A percentile compares a stretch with the other conserved stretches of the same genome.
Conservation (phyloP, 2,329 filamentous ascomycete species). For the Trichocomaceae sp. region DNA sequence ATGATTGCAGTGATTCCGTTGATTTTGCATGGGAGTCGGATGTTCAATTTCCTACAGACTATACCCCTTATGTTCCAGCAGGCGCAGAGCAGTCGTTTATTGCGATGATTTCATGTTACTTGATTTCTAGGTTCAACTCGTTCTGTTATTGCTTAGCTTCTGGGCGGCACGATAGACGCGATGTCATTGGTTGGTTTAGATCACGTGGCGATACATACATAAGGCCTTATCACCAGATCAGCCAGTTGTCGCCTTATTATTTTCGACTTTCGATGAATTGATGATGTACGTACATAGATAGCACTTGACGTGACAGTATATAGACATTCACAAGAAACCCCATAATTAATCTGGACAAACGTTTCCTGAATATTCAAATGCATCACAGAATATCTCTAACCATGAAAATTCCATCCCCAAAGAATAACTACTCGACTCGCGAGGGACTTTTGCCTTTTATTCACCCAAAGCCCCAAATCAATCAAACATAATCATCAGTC, state of each 20-base stretch:
- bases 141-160: background rate
- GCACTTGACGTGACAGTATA: too few relatives aligned
- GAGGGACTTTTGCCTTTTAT: background rate
- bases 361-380: background rate
- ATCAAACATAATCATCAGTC: conserved; percentile 12
- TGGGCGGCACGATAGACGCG: too few relatives aligned
- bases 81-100: conserved; percentile 12
- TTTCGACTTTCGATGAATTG: too few relatives aligned
- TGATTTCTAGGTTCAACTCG: background rate
- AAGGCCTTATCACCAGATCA: too few relatives aligned
- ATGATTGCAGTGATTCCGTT: conserved; percentile 32
- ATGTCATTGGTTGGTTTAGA: too few relatives aligned
- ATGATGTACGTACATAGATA: background rate
- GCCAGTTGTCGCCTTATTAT: too few relatives aligned
- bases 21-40: conserved; percentile 28
- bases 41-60: conserved; percentile 15
- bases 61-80: conserved; percentile 14
- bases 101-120: conserved; percentile 8
- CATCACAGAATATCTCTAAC: background rate
- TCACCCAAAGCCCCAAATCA: background rate
- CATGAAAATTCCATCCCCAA: background rate
- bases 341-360: background rate
- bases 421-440: background rate
- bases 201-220: too few relatives aligned
- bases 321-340: background rate